Evolutionary conservation across 345 rosid genomes (phyloP).

Genomic region (Boechera stricta): DNA sequence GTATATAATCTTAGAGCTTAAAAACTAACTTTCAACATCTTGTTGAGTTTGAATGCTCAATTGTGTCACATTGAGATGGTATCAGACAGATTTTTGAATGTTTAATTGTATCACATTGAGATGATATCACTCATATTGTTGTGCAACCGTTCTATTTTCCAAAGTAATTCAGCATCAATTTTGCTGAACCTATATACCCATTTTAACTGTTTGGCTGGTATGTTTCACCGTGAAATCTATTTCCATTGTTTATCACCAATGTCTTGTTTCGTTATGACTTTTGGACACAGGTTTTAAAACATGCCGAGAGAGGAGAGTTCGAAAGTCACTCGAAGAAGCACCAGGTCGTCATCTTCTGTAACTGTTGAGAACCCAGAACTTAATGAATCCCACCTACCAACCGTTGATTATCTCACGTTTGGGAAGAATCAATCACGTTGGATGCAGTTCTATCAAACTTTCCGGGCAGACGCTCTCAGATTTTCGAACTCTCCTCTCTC

Average conservation of each 20-base stretch:
- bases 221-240: neutral
- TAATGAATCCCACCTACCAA: slow-evolving; percentile 48
- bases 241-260: neutral
- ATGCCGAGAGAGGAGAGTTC: slow-evolving; percentile 53
- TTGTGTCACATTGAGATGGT: neutral
- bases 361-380: slow-evolving; percentile 43
- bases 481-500: slow-evolving; percentile 48
- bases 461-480: slow-evolving; percentile 61
- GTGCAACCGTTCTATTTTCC: neutral
- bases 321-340: slow-evolving; percentile 52
- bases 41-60: neutral
- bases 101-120: neutral
- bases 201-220: neutral
- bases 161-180: neutral
- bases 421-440: slow-evolving; percentile 52
- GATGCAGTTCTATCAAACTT: slow-evolving; percentile 63
- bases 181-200: neutral
- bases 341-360: slow-evolving; percentile 55
- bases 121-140: neutral
- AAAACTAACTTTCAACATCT: neutral
- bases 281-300: slow-evolving; percentile 1
- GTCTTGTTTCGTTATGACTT: neutral
- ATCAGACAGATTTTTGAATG: neutral
- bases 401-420: slow-evolving; percentile 58
- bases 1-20: neutral